Conservation (phyloP, 352 stramenopile genomes). For the Saprolegnia diclina region DNA sequence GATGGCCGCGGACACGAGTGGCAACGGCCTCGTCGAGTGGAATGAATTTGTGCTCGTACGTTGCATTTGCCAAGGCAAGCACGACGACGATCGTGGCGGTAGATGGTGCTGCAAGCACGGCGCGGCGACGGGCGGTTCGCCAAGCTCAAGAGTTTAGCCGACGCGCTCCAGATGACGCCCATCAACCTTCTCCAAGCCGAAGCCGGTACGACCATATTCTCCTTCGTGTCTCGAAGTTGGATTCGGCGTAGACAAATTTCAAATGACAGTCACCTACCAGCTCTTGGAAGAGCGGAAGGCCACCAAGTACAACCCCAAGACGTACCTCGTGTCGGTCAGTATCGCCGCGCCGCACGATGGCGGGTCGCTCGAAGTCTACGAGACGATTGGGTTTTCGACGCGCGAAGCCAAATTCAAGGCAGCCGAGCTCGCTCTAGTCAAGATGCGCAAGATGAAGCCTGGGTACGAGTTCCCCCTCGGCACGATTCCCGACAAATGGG, state of each 20-base stretch:
- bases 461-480: constrained; percentile 49
- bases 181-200: constrained; percentile 58
- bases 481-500: constrained; percentile 48
- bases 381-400: constrained; percentile 41
- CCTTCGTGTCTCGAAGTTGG: too few relatives aligned
- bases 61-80: too few relatives aligned
- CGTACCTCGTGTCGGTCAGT: constrained; percentile 46
- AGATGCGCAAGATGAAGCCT: constrained; percentile 54
- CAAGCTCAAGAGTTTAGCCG: constrained; percentile 41
- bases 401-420: constrained; percentile 70
- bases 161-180: constrained; percentile 53
- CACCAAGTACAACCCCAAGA: constrained; percentile 33
- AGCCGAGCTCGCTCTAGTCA: constrained; percentile 47
- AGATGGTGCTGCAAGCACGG: constrained; percentile 31
- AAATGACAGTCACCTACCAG: constrained; percentile 41
- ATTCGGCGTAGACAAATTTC: constrained; percentile 41
- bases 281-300: constrained; percentile 45
- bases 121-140: constrained; percentile 44
- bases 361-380: neutral
- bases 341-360: constrained; percentile 28
- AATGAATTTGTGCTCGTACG: constrained; percentile 55
- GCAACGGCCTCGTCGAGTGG: constrained; percentile 59
- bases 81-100: neutral
- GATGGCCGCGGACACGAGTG: constrained; percentile 48
- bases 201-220: constrained; percentile 28